A percentile compares a stretch with the other conserved stretches of the same genome.
Evolutionary conservation across 148 eudicot genomes (phyloP).

Genomic region (Rhododendron mucronatum): DNA sequence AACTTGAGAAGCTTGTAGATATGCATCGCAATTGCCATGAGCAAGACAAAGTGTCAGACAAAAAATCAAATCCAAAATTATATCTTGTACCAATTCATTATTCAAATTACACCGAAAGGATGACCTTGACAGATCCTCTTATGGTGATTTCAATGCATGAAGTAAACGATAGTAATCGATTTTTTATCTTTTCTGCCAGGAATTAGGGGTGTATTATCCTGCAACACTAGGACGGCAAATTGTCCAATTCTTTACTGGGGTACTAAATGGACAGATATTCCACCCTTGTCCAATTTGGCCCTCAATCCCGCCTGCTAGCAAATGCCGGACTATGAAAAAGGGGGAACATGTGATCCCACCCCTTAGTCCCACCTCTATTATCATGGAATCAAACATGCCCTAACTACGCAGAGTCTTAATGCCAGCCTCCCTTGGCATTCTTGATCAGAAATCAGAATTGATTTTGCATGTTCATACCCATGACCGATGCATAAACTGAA

Average conservation of each 20-base stretch:
- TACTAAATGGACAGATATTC: neutral
- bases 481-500: no score
- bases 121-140: no score
- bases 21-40: neutral
- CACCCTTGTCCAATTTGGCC: neutral
- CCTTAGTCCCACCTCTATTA: neutral
- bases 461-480: no score
- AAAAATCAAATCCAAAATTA: neutral
- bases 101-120: neutral
- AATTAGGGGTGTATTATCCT: neutral
- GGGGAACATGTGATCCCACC: neutral
- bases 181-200: neutral
- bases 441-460: no score
- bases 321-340: no score
- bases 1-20: neutral
- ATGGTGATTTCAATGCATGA: neutral
- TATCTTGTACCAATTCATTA: neutral
- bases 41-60: neutral
- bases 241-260: no score
- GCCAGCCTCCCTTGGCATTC: no score
- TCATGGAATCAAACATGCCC: neutral
- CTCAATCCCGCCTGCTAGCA: neutral
- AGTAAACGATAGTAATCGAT: neutral
- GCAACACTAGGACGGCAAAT: neutral
- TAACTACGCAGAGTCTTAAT: no score